Conservation (phyloP, 2,329 filamentous ascomycete species). For the Aspergillus sclerotialis region DNA sequence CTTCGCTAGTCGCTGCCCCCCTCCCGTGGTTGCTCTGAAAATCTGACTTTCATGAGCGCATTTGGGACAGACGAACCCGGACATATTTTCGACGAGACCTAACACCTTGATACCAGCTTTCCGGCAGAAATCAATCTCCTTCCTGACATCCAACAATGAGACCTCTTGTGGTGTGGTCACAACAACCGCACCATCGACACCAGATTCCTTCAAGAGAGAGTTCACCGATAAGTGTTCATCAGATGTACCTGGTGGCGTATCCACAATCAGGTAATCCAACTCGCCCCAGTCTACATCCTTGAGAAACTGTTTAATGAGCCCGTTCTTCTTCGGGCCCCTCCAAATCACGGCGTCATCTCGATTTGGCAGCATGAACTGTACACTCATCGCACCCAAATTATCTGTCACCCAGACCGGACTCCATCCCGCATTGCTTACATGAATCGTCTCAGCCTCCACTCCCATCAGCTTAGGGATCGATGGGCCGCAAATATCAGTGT, state of each 20-base stretch:
- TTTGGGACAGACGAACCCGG: slow-evolving; percentile 88
- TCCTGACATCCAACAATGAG: slow-evolving; percentile 81
- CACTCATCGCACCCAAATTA: slow-evolving; percentile 91
- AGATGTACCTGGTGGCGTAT: slow-evolving; percentile 90
- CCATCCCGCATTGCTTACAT: slow-evolving; percentile 83
- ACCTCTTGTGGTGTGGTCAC: slow-evolving; percentile 96
- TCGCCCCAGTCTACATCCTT: slow-evolving; percentile 98
- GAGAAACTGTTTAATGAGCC: slow-evolving; percentile 93
- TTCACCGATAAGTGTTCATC: slow-evolving; percentile 96
- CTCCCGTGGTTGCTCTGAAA: slow-evolving; percentile 85
- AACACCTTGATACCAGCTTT: slow-evolving; percentile 87
- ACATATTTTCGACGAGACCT: slow-evolving; percentile 97
- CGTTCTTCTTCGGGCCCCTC: slow-evolving; percentile 97
- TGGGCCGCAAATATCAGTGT: slow-evolving; percentile 94
- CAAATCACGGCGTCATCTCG: slow-evolving; percentile 94
- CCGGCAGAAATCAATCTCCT: slow-evolving; percentile 94
- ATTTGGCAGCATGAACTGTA: slow-evolving; percentile 96
- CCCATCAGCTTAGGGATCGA: slow-evolving; percentile 99
- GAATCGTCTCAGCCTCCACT: slow-evolving; percentile 86
- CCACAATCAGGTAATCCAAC: slow-evolving; percentile 84
- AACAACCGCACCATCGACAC: slow-evolving; percentile 87
- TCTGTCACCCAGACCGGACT: slow-evolving; percentile 92
- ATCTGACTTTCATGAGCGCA: slow-evolving; percentile 77
- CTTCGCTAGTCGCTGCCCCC: slow-evolving; percentile 69
- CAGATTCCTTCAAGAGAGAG: slow-evolving; percentile 79